These are phyloP conservation scores for Nepenthes alata DNA, from an alignment of 179 eudicot species.

Conservation along the genomic window DNA sequence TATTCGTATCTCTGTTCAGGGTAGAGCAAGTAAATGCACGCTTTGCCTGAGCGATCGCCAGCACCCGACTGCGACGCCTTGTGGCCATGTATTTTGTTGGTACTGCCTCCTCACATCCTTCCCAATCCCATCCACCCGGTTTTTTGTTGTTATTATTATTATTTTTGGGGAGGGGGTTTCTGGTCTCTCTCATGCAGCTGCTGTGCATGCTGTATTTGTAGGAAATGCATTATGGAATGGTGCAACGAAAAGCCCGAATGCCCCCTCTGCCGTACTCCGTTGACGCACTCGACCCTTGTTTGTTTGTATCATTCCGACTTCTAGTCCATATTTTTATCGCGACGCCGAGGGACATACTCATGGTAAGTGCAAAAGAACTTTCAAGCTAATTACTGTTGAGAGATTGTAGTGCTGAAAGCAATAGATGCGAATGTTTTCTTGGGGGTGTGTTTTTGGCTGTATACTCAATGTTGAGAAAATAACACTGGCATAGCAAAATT, in stretches of 20 bases:
- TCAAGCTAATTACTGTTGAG: too few relatives aligned
- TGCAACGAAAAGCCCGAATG: constrained; percentile 99
- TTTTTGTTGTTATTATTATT: not conserved
- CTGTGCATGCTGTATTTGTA: constrained; percentile 14
- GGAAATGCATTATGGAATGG: constrained; percentile 99
- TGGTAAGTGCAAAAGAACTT: too few relatives aligned
- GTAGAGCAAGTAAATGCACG: constrained; percentile 63
- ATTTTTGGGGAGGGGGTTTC: not conserved
- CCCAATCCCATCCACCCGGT: not conserved
- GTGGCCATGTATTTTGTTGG: constrained; percentile 99
- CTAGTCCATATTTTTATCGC: constrained; percentile 12
- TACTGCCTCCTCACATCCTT: constrained; percentile 17
- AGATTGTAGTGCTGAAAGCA: too few relatives aligned
- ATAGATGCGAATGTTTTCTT: too few relatives aligned
- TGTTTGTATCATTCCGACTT: constrained; percentile 95
- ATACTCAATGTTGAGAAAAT: too few relatives aligned
- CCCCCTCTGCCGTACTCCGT: constrained; percentile 92
- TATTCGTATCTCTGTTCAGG: constrained; percentile 19
- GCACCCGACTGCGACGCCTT: constrained; percentile 94
- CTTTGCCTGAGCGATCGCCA: constrained; percentile 88
- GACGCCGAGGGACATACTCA: too few relatives aligned
- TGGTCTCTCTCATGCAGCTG: not conserved
- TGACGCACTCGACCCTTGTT: constrained; percentile 85
- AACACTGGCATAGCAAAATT: too few relatives aligned
- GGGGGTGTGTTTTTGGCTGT: too few relatives aligned